Evolutionary conservation across 2,329 filamentous ascomycete genomes (phyloP), one percentile per base, ranked within the genome.

Genomic region (Fonsecaea monophora): DNA sequence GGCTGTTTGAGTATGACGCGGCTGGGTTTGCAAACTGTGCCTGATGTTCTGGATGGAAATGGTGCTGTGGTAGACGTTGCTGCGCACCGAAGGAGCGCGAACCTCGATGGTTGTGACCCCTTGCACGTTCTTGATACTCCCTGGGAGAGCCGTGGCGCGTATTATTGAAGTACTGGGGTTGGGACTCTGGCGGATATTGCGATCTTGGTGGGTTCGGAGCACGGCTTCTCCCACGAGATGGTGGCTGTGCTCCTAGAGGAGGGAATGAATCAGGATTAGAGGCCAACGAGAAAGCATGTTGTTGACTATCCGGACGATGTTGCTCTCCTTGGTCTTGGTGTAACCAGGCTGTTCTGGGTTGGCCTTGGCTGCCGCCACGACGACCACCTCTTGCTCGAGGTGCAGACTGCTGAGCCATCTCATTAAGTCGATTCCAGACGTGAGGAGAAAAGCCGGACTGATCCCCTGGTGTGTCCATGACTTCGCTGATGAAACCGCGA

Each of bases 91-190:
- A 70, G 42, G 34, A 55, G 12, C 45, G 50, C 18, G 30, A 15
- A 42, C 50, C 54, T 37, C 65, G 50, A 45, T 54, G 53, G 53
- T 63, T 58, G 25, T 25, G 2, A 40, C 65, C 68, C 62, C 68
- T 65, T 32, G 68, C 68, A 30, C 40, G 68, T 18, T 70, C 68
- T 45, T 70, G 68, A 58, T 66, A 70, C 45, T 70, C 65, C n/a
- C 68, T 55, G 9, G 68, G 62, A 37, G 68, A 61, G n/a, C 55
- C 62, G 53, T 64, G 65, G 10, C 57, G 62, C 3, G 25, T 8
- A 56, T 55, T 37, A n/a, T 64, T 25, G 50, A 58, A 64, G 5
- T 55, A 21, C 12, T 54, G 62, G 34, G 35, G 21, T 48, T 61
- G 59, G 48, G 50, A 21, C 32, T 40, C 56, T 25, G 34, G 59